Base-by-base conservation (phyloP, 139 green algal species). In the Coccomyxa sp. region DNA sequence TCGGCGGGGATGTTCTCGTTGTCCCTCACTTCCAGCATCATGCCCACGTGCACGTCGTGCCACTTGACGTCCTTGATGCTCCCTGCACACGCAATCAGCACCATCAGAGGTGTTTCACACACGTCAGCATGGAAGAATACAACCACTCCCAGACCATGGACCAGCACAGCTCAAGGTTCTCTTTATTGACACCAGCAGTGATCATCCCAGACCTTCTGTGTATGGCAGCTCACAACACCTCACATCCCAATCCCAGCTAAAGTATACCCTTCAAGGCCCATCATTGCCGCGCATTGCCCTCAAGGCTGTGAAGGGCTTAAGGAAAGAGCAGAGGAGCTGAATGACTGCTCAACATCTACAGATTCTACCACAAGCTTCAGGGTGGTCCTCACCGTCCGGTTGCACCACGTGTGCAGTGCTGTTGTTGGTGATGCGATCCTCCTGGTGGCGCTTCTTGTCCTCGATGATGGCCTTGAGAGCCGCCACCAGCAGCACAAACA, bases 1-100 rank as follows among this genome's bases (percentile, higher is more conserved):
- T 98, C 94, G 38, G 94, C 91, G 0, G 94, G 91, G 75, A 98
- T 92, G 41, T 90, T 86, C 58, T 96, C 86, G 39, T 93, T 86
- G 64, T 91, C 85, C 16, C 77, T 58, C 55, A 93, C 90, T 83
- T 91, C 72, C 41, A 81, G 27, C n/a, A 81, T 31, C 68, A 55
- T 38, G 33, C 81, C 81, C 70, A 85, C 81, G 16, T 77, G 64
- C 31, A 92, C 84, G 14, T 90, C 79, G 10, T 77, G 79, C 88
- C 88, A 92, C 36, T 78, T 74, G 12, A 86, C 84, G 44, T 92
- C 88, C 29, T 34, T 39, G 2, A 87, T 50, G 39, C 33, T 84
- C 38, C 87, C 83, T 88, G 80, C 72, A 79, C 27, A 14, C 27
- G 24, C 70, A 41, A 40, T n/a, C n/a, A n/a, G n/a, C n/a, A n/a